A percentile compares a stretch with the other conserved stretches of the same genome.
Evolutionary conservation across 768 basidiomycete genomes (phyloP).

Genomic region (Boletus vermiculosoides): DNA sequence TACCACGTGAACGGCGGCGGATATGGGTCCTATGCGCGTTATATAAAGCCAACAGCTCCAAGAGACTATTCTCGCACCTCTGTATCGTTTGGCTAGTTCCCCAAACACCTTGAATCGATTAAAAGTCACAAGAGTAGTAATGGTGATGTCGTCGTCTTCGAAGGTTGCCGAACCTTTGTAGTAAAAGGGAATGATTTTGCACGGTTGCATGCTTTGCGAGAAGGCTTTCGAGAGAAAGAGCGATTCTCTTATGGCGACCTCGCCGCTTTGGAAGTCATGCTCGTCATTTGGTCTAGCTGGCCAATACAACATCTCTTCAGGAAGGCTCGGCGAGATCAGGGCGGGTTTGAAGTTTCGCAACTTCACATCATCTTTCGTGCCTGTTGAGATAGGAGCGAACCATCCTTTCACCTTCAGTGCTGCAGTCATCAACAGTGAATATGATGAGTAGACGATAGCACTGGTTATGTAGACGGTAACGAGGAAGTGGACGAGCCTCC

Average conservation of each 20-base stretch:
- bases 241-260: constrained; percentile 42
- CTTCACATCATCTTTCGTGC: background rate
- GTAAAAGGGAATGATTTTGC: constrained; percentile 77
- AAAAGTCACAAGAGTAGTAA: constrained; percentile 81
- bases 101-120: constrained; percentile 73
- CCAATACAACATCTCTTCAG: constrained; percentile 26
- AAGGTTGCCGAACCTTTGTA: constrained; percentile 62
- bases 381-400: background rate
- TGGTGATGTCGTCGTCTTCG: constrained; percentile 69
- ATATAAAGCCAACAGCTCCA: background rate
- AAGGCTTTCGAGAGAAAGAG: constrained; percentile 70
- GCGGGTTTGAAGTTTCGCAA: constrained; percentile 1
- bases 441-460: constrained; percentile 34
- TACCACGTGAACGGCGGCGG: constrained; percentile 76
- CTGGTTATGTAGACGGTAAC: constrained; percentile 23
- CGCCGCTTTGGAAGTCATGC: background rate
- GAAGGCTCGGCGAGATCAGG: background rate
- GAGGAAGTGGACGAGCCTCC: constrained; percentile 16
- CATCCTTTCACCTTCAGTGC: constrained; percentile 6
- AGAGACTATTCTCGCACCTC: constrained; percentile 45
- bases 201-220: constrained; percentile 66
- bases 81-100: constrained; percentile 71
- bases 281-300: constrained; percentile 2
- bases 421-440: constrained; percentile 19
- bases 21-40: constrained; percentile 66